Evolutionary conservation across 2,329 filamentous ascomycete genomes (phyloP), one percentile per base, ranked within the genome.

Genomic region (Lachnellula hyalina): DNA sequence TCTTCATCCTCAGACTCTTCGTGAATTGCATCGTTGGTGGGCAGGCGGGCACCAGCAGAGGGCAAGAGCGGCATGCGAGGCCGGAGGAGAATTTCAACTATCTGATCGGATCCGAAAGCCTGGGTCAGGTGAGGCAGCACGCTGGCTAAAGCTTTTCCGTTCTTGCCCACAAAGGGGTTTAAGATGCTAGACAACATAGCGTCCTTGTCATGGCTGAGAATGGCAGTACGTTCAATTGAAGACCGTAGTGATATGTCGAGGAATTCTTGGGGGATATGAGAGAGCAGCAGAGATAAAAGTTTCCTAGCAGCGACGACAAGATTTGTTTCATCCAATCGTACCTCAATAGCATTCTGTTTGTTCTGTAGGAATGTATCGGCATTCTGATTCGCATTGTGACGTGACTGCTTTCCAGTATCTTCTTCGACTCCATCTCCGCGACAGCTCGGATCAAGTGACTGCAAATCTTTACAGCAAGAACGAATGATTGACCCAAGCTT

Each of bases 161-260:
- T 78, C 65, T 81, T 75, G 65, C 84, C 76, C 59, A 83, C 74
- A 70, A 85, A 82, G 0, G 90, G 89, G 70, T 94, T 90, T 56
- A 96, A 75, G 12, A 95, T 84, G 68, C 90, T 93, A 5, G 90
- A 84, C 11, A 94, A 67, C 80, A 96, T 89, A 42, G 88, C 86
- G 34, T 85, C 77, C 66, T 84, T 85, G 68, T 86, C 79, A 56
- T 79, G 77, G 5, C 78, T 81, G 21, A 96, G 73, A 53, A 96
- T 86, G 19, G 90, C 87, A 2, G 89, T 89, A 60, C 89, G 87
- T 66, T 96, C 90, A 59, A 96, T 77, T 48, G 90, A 82, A 11
- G 85, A 81, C 51, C 93, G 85, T 19, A 90, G 68, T 2, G 87
- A 82, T 8, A 86, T 82, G n/a, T 87, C 81, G 38, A 96, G 72